Conservation (phyloP, 2,329 filamentous ascomycete genomes). For the Aspergillus awamori region DNA sequence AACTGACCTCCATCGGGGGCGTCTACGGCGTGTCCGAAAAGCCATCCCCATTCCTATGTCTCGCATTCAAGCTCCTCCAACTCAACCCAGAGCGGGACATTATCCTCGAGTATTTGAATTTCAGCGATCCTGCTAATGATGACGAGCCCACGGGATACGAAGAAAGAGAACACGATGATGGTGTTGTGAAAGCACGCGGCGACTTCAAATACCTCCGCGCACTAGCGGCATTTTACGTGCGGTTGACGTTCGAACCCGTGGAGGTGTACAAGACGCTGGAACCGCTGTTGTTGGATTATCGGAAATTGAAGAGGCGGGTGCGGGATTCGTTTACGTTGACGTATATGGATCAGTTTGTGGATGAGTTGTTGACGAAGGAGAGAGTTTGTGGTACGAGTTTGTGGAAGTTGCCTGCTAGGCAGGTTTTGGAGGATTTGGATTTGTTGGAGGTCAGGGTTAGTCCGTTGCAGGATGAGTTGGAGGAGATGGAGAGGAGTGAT, state of each 20-base stretch:
- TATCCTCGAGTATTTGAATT: constrained; percentile 75
- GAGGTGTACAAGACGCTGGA: constrained; percentile 81
- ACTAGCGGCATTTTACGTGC: constrained; percentile 89
- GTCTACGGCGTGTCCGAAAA: constrained; percentile 83
- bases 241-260: constrained; percentile 79
- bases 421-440: constrained; percentile 85
- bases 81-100: constrained; percentile 79
- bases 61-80: constrained; percentile 93
- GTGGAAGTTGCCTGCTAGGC: constrained; percentile 84
- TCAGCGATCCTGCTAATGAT: constrained; percentile 57
- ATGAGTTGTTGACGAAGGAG: constrained; percentile 86
- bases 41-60: constrained; percentile 86
- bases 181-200: constrained; percentile 39
- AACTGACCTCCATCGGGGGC: constrained; percentile 82
- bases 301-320: constrained; percentile 79
- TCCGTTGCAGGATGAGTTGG: constrained; percentile 69
- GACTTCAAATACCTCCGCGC: constrained; percentile 79
- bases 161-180: constrained; percentile 28
- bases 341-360: constrained; percentile 88
- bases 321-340: constrained; percentile 76
- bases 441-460: constrained; percentile 83
- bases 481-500: constrained; percentile 46
- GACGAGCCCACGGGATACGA: constrained; percentile 32
- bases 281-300: constrained; percentile 75
- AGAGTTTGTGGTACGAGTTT: constrained; percentile 88